Evolutionary conservation across 1,284 basidiomycete species (phyloP), one percentile per base, ranked within the genome.

Genomic region (Apiotrichum mycotoxinovorans): DNA sequence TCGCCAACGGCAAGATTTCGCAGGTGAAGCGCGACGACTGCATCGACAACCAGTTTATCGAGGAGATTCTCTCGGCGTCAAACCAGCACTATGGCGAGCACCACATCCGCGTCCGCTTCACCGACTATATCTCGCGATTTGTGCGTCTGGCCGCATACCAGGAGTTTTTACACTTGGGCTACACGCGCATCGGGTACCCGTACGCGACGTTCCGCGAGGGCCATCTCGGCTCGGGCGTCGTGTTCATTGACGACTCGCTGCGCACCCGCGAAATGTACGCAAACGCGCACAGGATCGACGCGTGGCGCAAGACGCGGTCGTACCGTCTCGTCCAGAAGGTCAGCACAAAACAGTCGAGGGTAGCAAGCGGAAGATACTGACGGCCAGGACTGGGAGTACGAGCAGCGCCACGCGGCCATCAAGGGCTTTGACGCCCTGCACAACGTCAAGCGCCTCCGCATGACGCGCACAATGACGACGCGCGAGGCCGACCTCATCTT

Each of bases 31-130:
- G 85, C 67, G 70, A 79, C 38, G 89, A 88, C 62, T 85, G 82
- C 57, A 79, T 83, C 30, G 94, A 97, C 70, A 88, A 85, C 64
- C 63, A 87, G 15, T 95, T 97, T 75, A 89, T 97, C 70, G 91
- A 97, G 58, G 94, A 97, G 86, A 82, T 90, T 54, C 79, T 83
- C n/a, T 73, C 82, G 17, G 86, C 87, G 2, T 87, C 90, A 45
- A 79, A 82, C 17, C 82, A 83, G 15, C 89, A 91, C 68, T 89
- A 85, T 66, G 87, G 89, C 46, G 91, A 94, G 73, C 78, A 81
- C 11, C 81, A 86, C 61, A 84, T 94, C n/a, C 85, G 89, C 7
- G 80, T 85, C 11, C 83, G 88, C 15, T 87, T 91, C 66, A 83
- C 84, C 17, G 89, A 92, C 64, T 92, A 89, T 67, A 82, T 87